Evolutionary conservation across 2,329 filamentous ascomycete species (phyloP), one percentile per base, ranked within the genome.

Genomic region (Diaporthe humulicola): DNA sequence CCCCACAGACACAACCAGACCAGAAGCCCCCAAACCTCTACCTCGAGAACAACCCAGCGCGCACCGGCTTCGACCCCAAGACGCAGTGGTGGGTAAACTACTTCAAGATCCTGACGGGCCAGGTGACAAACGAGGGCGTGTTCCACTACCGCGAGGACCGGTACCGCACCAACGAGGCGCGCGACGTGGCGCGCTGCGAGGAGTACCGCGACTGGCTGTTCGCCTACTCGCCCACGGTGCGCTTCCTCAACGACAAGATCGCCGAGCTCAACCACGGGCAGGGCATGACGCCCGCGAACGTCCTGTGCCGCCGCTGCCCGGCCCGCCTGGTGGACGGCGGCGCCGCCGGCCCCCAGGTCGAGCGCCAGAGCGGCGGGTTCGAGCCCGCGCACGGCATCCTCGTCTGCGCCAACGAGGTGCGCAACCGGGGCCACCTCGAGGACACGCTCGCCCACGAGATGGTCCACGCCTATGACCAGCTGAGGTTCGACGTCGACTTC

Each of bases 391-490:
- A 95, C 82, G 97, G 97, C 50, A 98, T 99, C 77, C 83, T 97
- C 81, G 88, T 99, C 30, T 99, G 97, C 85, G 95, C 97, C 70
- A 99, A 99, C 84, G 93, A 97, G 85, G 91, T 98, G 81, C 88
- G 93, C 75, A 92, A 95, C 81, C 87, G 92, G 74, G 92, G 92
- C 42, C 95, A 98, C 82, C 84, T 98, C 79, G 97, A 99, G 86
- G 97, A 99, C 83, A 98, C 96, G 15, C 87, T 99, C 81, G 93
- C 96, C 38, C 97, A 99, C 84, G 97, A 99, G 86, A 97, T 99
- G 95, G 94, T 99, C 71, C 97, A 99, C 83, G 96, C 96, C 1
- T 98, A 95, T 88, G 97, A 99, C 83, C 94, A 98, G 83, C 82
- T 98, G 79, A 88, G 96, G 77, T 99, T 95, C 87, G 97, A 98